These are phyloP conservation scores for Ophiostoma himal-ulmi DNA, from an alignment of 2,329 filamentous ascomycete species.

Conservation along the genomic window DNA sequence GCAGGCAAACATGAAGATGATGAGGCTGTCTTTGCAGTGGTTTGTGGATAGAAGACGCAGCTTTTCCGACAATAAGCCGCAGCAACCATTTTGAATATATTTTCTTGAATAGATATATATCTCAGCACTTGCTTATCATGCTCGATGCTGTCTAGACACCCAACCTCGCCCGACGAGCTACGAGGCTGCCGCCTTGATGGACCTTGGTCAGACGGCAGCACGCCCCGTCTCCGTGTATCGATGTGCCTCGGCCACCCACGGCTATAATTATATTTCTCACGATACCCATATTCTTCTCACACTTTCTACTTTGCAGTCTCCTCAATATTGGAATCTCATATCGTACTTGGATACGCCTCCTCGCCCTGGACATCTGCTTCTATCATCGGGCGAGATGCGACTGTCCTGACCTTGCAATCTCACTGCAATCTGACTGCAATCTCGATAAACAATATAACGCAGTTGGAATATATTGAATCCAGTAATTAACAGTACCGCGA, in stretches of 20 bases:
- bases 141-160: neutral
- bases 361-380: neutral
- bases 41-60: neutral
- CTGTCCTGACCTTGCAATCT: neutral
- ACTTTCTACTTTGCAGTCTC: neutral
- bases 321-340: neutral
- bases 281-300: neutral
- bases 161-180: neutral
- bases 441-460: too few relatives aligned
- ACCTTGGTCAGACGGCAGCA: too few relatives aligned
- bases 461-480: too few relatives aligned
- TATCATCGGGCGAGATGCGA: neutral
- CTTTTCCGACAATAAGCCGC: neutral
- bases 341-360: neutral
- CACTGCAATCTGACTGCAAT: too few relatives aligned
- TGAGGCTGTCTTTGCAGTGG: neutral
- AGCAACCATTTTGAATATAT: neutral
- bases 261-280: neutral
- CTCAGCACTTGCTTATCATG: neutral
- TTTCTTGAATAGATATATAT: neutral
- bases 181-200: neutral
- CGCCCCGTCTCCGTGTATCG: too few relatives aligned
- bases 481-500: neutral
- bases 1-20: neutral
- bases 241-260: neutral